A percentile compares a stretch with the other conserved stretches of the same genome.
Conservation (phyloP, 495 filamentous ascomycete genomes). For the Bombardia bombarda region DNA sequence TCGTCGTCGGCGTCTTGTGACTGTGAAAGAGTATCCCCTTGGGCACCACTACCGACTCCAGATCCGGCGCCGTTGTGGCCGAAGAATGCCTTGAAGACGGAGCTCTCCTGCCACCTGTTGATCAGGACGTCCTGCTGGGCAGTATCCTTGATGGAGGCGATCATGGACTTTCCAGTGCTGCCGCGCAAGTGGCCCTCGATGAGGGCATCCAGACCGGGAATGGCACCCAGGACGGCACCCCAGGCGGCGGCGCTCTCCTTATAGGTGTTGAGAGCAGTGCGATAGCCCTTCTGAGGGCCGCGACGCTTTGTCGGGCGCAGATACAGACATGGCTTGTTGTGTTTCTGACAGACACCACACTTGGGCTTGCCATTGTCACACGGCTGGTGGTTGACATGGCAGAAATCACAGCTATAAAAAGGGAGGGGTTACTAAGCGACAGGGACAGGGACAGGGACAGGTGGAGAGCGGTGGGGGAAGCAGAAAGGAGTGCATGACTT, state of each 20-base stretch:
- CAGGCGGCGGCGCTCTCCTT: constrained; percentile 32
- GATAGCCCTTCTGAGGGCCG: constrained; percentile 29
- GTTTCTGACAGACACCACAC: constrained; percentile 26
- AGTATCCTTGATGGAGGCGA: constrained; percentile 26
- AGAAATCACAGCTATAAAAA: constrained; percentile 26
- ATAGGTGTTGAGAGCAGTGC: constrained; percentile 31
- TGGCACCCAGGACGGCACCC: constrained; percentile 27
- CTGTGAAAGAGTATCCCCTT: background rate
- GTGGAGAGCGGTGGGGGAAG: background rate
- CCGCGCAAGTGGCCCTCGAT: constrained; percentile 26
- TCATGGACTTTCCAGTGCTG: constrained; percentile 15
- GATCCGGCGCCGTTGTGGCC: constrained; percentile 18
- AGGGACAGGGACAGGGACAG: background rate
- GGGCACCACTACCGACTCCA: background rate
- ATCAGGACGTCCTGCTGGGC: constrained; percentile 26
- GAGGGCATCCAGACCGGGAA: constrained; percentile 27
- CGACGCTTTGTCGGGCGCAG: constrained; percentile 30
- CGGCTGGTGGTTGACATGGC: constrained; percentile 31
- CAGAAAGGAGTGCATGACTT: constrained; percentile 3
- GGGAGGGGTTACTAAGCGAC: background rate
- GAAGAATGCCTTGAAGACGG: constrained; percentile 28
- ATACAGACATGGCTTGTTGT: constrained; percentile 30
- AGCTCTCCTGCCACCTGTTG: constrained; percentile 24
- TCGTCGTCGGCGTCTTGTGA: constrained; percentile 9
- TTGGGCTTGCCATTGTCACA: constrained; percentile 32